Evolutionary conservation across 805 yeast species (phyloP).

Genomic region (Diddensiella caesifluorescens): DNA sequence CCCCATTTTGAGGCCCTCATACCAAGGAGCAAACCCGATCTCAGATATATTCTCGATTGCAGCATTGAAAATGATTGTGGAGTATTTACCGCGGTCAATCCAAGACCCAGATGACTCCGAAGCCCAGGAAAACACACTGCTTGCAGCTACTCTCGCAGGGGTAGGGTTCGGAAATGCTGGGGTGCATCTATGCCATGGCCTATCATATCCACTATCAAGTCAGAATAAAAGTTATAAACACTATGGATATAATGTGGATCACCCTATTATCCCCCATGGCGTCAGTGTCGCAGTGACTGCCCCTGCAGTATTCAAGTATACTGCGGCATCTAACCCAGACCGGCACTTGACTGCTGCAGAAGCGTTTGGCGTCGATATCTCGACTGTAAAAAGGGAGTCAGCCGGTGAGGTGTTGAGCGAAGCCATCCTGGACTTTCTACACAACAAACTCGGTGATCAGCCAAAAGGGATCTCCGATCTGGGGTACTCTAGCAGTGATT

Average conservation of each 20-base stretch:
- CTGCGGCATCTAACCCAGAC: constrained; percentile 37
- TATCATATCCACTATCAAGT: constrained; percentile 37
- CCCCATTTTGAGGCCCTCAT: constrained; percentile 37
- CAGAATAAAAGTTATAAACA: constrained; percentile 36
- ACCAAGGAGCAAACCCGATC: constrained; percentile 43
- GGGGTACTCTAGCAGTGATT: constrained; percentile 32
- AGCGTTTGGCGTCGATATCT: constrained; percentile 34
- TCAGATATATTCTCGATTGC: constrained; percentile 41
- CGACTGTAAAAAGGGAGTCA: constrained; percentile 33
- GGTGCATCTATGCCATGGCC: constrained; percentile 40
- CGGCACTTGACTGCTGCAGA: constrained; percentile 36
- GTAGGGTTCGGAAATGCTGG: constrained; percentile 45
- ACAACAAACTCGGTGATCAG: constrained; percentile 33
- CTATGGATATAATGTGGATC: constrained; percentile 36
- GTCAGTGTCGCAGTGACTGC: constrained; percentile 42
- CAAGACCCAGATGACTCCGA: constrained; percentile 37
- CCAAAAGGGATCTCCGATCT: constrained; percentile 34
- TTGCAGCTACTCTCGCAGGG: constrained; percentile 43
- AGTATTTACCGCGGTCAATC: constrained; percentile 38
- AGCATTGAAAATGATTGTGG: constrained; percentile 37
- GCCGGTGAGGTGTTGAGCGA: constrained; percentile 38
- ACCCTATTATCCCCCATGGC: constrained; percentile 41
- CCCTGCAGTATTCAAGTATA: constrained; percentile 39
- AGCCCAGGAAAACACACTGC: constrained; percentile 40
- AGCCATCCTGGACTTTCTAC: constrained; percentile 32